phyloP scores from a whole-genome alignment of 129 eudicot genomes.

The Lonicera japonica region DNA sequence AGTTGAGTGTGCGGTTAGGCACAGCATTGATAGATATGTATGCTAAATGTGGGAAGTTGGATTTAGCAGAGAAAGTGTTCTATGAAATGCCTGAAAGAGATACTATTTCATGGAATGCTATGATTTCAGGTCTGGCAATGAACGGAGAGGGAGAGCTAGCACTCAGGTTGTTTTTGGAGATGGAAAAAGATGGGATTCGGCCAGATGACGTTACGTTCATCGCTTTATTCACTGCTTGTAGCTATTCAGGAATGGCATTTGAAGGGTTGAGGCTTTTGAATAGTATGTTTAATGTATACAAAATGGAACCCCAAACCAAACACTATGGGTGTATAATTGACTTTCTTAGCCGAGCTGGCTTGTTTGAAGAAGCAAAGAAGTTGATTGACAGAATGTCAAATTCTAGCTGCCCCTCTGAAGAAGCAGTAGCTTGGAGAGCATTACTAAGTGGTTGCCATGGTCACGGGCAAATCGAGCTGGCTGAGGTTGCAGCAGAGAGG shows the following conservation, averaged over 20 bases:
- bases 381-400: constrained; percentile 30
- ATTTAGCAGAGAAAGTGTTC: constrained; percentile 48
- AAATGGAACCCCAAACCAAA: constrained; percentile 44
- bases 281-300: constrained; percentile 33
- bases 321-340: constrained; percentile 53
- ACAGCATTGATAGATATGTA: constrained; percentile 72
- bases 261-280: constrained; percentile 50
- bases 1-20: constrained; percentile 25
- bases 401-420: constrained; percentile 27
- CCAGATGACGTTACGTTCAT: constrained; percentile 62
- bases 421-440: constrained; percentile 58
- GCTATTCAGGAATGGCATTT: constrained; percentile 49
- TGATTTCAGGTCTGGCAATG: constrained; percentile 60
- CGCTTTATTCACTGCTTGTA: constrained; percentile 56
- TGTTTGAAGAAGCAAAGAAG: constrained; percentile 43
- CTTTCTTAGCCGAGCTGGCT: constrained; percentile 46
- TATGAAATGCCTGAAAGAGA: constrained; percentile 49
- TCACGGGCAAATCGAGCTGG: constrained; percentile 32
- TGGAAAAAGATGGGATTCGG: constrained; percentile 26
- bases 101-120: constrained; percentile 54
- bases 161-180: constrained; percentile 34
- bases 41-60: constrained; percentile 59
- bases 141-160: constrained; percentile 44
- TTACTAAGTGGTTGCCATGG: constrained; percentile 39
- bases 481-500: constrained; percentile 38